Percentiles rank a stretch among this genome's conserved stretches.
These are phyloP conservation scores for Talaromyces liani DNA, from an alignment of 495 filamentous ascomycete species.

Conservation along the genomic window DNA sequence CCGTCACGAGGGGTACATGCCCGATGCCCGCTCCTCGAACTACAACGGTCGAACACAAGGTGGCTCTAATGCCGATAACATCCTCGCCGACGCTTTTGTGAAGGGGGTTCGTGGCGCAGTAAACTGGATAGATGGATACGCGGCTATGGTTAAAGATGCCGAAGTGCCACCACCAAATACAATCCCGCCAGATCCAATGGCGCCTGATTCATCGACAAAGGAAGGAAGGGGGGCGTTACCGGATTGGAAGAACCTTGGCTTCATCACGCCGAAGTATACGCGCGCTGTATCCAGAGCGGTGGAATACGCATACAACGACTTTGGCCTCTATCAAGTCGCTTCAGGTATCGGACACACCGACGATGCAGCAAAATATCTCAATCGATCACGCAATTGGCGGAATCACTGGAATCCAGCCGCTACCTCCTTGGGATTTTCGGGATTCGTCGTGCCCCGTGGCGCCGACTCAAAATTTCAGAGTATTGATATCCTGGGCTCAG, in stretches of 20 bases:
- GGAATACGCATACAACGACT: conserved; percentile 66
- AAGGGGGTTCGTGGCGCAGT: conserved; percentile 59
- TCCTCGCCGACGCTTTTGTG: conserved; percentile 68
- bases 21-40: conserved; percentile 60
- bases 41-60: conserved; percentile 67
- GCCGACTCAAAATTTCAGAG: conserved; percentile 36
- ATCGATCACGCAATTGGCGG: conserved; percentile 60
- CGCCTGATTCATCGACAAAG: conserved; percentile 55
- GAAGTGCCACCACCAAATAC: conserved; percentile 56
- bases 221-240: conserved; percentile 64
- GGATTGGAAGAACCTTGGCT: conserved; percentile 59
- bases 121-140: conserved; percentile 63
- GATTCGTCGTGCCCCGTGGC: conserved; percentile 58
- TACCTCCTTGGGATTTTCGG: conserved; percentile 47
- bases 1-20: conserved; percentile 57
- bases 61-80: conserved; percentile 66
- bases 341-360: conserved; percentile 43
- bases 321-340: conserved; percentile 45
- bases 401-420: conserved; percentile 62
- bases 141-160: conserved; percentile 64
- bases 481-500: conserved; percentile 48
- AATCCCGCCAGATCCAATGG: conserved; percentile 49
- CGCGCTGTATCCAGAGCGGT: conserved; percentile 59
- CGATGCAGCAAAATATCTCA: conserved; percentile 54
- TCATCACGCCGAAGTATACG: conserved; percentile 54